Percentiles rank a stretch among this genome's conserved stretches.
These are phyloP conservation scores for Neopestalotiopsis rosae DNA, from an alignment of 2,329 filamentous ascomycete genomes.

Conservation along the genomic window DNA sequence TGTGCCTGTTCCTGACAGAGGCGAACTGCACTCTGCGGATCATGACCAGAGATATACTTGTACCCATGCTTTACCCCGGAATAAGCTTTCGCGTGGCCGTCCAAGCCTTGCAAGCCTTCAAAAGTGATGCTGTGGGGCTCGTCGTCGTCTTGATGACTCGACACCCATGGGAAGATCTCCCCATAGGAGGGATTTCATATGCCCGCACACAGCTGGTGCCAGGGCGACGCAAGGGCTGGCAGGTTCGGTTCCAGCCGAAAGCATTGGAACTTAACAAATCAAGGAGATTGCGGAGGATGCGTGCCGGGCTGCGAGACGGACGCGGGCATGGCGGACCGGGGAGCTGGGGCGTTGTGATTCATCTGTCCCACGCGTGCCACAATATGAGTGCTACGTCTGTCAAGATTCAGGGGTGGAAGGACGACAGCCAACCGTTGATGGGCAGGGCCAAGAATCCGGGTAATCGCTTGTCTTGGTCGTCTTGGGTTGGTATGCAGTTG, in stretches of 20 bases:
- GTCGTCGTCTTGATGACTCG: not conserved
- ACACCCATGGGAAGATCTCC: constrained; percentile 10
- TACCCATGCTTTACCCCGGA: not conserved
- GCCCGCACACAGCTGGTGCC: constrained; percentile 12
- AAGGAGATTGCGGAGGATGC: constrained; percentile 18
- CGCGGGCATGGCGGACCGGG: constrained; percentile 15
- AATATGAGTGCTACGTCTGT: constrained; percentile 17
- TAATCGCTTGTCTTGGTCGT: not conserved
- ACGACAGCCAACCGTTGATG: constrained; percentile 7
- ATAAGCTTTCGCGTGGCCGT: constrained; percentile 3
- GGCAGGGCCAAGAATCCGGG: not conserved
- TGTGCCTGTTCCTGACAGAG: constrained; percentile 1
- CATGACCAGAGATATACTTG: constrained; percentile 12
- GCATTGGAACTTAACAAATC: constrained; percentile 3
- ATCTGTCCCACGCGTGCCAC: constrained; percentile 4
- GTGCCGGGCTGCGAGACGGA: constrained; percentile 14
- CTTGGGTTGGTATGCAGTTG: not conserved
- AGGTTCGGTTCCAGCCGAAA: constrained; percentile 14
- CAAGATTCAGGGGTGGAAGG: constrained; percentile 6
- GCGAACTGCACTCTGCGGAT: not conserved
- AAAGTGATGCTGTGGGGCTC: not conserved
- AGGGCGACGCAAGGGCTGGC: constrained; percentile 9
- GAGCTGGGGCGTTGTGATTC: not conserved
- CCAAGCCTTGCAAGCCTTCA: constrained; percentile 2
- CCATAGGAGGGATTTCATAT: constrained; percentile 19